Percentiles rank a stretch among this genome's conserved stretches.
Conservation (phyloP, 225 moss, liverwort and hornwort genomes). For the Neckera pumila region DNA sequence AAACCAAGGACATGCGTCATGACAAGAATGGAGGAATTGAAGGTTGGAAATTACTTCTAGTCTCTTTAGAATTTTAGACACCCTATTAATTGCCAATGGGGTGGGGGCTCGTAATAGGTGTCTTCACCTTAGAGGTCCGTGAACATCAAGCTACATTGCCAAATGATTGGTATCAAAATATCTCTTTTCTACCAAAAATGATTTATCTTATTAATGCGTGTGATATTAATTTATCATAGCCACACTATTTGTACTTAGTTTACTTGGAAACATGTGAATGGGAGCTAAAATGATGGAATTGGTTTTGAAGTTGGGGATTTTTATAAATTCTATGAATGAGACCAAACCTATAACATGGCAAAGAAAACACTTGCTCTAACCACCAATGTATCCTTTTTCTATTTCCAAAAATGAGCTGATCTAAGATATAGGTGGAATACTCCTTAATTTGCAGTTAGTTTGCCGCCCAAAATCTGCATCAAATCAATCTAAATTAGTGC, state of each 20-base stretch:
- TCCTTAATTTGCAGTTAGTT: background rate
- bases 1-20: too few species aligned
- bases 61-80: too few species aligned
- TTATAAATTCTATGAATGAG: background rate
- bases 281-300: background rate
- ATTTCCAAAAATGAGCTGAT: background rate
- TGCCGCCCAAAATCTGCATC: background rate
- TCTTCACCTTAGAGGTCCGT: too few species aligned
- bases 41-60: too few species aligned
- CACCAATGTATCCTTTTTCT: background rate
- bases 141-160: background rate
- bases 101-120: too few species aligned
- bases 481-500: background rate
- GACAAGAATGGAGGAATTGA: too few species aligned
- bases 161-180: background rate
- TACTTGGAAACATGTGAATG: background rate
- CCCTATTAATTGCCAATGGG: too few species aligned
- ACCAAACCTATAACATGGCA: background rate
- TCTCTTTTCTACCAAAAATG: background rate
- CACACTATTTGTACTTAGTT: background rate
- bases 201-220: accelerated
- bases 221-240: background rate
- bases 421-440: accelerated
- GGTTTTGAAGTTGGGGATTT: background rate
- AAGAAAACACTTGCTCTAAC: background rate